Evolutionary conservation across 179 eudicot species (phyloP), one percentile per base, ranked within the genome.

Genomic region (Carnegiea gigantea): DNA sequence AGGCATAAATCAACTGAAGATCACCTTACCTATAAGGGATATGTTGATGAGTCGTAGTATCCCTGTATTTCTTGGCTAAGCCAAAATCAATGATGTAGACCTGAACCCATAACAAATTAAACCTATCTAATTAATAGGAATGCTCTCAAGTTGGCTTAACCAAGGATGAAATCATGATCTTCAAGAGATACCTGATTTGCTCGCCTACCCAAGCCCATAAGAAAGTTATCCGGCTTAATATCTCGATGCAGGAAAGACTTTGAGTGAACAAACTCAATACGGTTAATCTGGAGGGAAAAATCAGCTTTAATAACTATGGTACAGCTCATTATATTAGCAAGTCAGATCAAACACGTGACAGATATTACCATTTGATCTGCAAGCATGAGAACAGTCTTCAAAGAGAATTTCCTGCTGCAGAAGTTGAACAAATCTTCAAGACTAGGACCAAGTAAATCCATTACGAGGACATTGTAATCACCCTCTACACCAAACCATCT

Each of bases 401-500:
- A 84, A 49, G 97, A 94, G 78, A 96, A 91, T 85, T 94, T 96
- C 87, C 99, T 87, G 81, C 91, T 92, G 88, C 99, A 96, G 65
- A 92, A 96, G 83, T 87, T 92, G 88, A 96, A 96, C 77, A 96
- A 83, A 89, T 96, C 99, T 86, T 96, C 99, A 46, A 96, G 94
- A 90, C 99, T 96, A 75, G 97, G 99, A 73, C 98, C 99, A 53
- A 96, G 93, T 71, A 96, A 86, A 87, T 96, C 99, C 92, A 96
- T 93, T 72, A 96, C 99, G 65, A 96, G 90, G 54, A 92, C 96
- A 83, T 96, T 96, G 80, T 94, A 92, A 33, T 94, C 99, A 59
- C 99, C 99, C 77, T 96, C 99, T 74, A 89, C 96, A 51, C 99
- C 99, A 86, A 80, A 96, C 97, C 98, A 96, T 88, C 90, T 92